A percentile compares a stretch with the other conserved stretches of the same genome.
These are phyloP conservation scores for Kwoniella bestiolae DNA, from an alignment of 768 basidiomycete species.

Conservation along the genomic window DNA sequence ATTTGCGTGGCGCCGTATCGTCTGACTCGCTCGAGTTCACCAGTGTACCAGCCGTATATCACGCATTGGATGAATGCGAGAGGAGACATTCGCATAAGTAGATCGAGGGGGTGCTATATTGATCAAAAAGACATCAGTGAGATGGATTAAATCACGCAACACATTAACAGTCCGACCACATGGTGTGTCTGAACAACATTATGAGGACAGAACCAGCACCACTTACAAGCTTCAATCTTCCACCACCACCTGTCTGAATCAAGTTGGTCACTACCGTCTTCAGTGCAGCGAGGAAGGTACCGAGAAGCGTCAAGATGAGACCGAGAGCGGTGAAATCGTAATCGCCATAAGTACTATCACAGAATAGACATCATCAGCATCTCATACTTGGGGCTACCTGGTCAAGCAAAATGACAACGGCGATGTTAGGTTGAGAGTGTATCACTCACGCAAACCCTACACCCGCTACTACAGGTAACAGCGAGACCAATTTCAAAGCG, in stretches of 20 bases:
- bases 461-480: slow-evolving; percentile 83
- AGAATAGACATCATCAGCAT: no score
- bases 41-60: slow-evolving; percentile 73
- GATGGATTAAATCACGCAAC: no score
- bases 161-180: no score
- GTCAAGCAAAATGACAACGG: no score
- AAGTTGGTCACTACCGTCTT: slow-evolving; percentile 90
- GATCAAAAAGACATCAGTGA: slow-evolving; percentile 1
- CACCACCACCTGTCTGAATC: slow-evolving; percentile 61
- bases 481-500: slow-evolving; percentile 68
- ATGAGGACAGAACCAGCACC: background rate
- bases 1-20: slow-evolving; percentile 62
- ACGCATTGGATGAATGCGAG: slow-evolving; percentile 88
- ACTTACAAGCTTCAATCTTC: slow-evolving; percentile 54
- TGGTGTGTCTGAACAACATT: background rate
- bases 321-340: slow-evolving; percentile 89
- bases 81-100: slow-evolving; percentile 87
- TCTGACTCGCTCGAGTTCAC: slow-evolving; percentile 73
- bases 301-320: slow-evolving; percentile 82
- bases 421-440: no score
- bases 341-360: slow-evolving; percentile 87
- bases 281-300: slow-evolving; percentile 86
- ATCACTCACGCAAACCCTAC: slow-evolving; percentile 86
- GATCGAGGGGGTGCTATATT: slow-evolving; percentile 75
- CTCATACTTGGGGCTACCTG: no score